These are phyloP conservation scores for Pseudonectria buxi DNA, from an alignment of 2,329 filamentous ascomycete genomes.

Conservation along the genomic window DNA sequence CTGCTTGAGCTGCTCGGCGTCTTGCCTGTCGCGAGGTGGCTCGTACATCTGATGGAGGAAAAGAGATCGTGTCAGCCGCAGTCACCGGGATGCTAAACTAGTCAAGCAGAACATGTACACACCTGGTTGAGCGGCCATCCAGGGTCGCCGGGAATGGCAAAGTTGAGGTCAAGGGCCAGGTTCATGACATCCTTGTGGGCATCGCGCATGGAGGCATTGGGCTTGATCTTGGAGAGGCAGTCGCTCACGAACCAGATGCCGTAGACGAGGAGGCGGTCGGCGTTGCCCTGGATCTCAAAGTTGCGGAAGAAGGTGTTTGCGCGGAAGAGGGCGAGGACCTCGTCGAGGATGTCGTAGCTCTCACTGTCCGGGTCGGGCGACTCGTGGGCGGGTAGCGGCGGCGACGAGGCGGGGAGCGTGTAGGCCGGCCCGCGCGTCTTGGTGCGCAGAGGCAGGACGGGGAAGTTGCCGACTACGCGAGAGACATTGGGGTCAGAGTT, in stretches of 20 bases:
- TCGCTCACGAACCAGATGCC: constrained; percentile 93
- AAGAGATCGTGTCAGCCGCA: constrained; percentile 8
- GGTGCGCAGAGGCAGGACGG: constrained; percentile 87
- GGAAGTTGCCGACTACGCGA: constrained; percentile 76
- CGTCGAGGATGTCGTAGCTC: constrained; percentile 93
- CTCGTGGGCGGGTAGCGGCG: constrained; percentile 52
- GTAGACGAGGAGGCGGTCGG: constrained; percentile 91
- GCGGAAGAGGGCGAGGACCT: constrained; percentile 86
- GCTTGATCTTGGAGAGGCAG: constrained; percentile 80
- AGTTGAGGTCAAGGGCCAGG: constrained; percentile 84
- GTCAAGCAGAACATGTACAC: constrained; percentile 11
- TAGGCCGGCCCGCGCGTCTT: constrained; percentile 93
- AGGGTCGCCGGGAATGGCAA: constrained; percentile 89
- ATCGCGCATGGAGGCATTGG: constrained; percentile 54
- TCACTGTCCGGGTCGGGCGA: constrained; percentile 77
- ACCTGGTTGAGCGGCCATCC: constrained; percentile 89
- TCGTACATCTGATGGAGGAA: constrained; percentile 68
- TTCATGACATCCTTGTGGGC: constrained; percentile 75
- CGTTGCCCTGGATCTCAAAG: constrained; percentile 96
- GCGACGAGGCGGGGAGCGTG: constrained; percentile 59
- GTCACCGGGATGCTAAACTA: not conserved
- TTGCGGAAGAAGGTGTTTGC: constrained; percentile 99
- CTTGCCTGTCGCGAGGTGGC: constrained; percentile 75
- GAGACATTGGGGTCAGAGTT: constrained; percentile 65
- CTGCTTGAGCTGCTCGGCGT: constrained; percentile 80